Evolutionary conservation across 352 stramenopile genomes (phyloP).

Genomic region (Hyaloperonospora arabidopsidis): DNA sequence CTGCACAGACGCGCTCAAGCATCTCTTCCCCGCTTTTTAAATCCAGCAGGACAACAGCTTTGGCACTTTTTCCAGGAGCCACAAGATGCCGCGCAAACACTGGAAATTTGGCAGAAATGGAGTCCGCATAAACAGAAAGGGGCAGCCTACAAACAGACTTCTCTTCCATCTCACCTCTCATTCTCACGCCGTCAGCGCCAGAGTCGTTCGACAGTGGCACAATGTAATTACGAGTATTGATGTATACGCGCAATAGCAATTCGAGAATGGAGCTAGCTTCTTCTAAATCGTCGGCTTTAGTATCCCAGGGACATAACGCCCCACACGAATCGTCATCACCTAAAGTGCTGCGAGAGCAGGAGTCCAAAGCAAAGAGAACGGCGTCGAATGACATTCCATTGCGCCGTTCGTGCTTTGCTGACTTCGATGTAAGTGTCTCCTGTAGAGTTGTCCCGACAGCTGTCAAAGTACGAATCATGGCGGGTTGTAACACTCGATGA

Average conservation of each 20-base stretch:
- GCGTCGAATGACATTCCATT: conserved; percentile 34
- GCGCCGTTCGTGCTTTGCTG: conserved; percentile 1
- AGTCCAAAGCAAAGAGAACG: conserved; percentile 34
- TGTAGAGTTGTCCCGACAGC: conserved; percentile 13
- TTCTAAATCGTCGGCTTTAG: neutral
- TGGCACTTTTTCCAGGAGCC: conserved; percentile 15
- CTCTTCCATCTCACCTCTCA: conserved; percentile 1
- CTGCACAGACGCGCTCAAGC: conserved; percentile 36
- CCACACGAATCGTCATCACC: conserved; percentile 13
- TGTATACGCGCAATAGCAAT: conserved; percentile 33
- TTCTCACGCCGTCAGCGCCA: neutral
- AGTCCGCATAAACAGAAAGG: conserved; percentile 47
- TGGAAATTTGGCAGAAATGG: conserved; percentile 39
- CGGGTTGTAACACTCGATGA: conserved; percentile 28
- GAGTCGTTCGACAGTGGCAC: neutral
- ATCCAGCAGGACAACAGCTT: conserved; percentile 34
- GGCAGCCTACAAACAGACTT: conserved; percentile 10
- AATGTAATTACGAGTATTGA: conserved; percentile 24
- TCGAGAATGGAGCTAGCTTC: conserved; percentile 21
- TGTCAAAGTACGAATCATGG: conserved; percentile 18
- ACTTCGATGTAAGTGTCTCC: neutral
- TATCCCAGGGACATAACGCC: conserved; percentile 8
- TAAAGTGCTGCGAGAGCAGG: conserved; percentile 18
- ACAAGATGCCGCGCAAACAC: conserved; percentile 30
- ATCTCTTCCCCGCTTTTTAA: conserved; percentile 31